Percentiles rank a stretch among this genome's conserved stretches.
Evolutionary conservation across 2,329 filamentous ascomycete genomes (phyloP).

Genomic region (Trichoderma simmonsii): DNA sequence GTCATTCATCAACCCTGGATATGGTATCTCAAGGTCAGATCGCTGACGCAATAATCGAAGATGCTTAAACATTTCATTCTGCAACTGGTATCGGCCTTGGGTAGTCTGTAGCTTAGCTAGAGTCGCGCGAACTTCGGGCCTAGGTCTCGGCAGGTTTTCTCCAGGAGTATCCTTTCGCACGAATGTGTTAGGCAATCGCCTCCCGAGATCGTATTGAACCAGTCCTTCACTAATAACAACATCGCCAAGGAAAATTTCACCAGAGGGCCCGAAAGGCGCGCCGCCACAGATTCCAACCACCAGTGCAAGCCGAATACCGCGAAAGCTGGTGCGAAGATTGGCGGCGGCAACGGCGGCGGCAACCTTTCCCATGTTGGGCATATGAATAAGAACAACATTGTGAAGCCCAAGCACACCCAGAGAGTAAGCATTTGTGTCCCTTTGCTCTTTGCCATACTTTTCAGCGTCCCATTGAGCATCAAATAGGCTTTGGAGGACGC

Average conservation of each 20-base stretch:
- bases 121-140: not conserved
- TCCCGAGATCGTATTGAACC: not conserved
- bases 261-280: not conserved
- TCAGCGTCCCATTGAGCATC: constrained; percentile 12
- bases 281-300: constrained; percentile 32
- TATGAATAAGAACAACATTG: constrained; percentile 25
- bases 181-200: not conserved
- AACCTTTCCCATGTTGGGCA: constrained; percentile 19
- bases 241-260: not conserved
- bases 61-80: not conserved
- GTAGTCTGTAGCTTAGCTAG: not conserved
- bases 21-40: not conserved
- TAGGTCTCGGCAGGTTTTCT: not conserved
- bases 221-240: not conserved
- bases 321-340: constrained; percentile 28
- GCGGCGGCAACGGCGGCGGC: constrained; percentile 24
- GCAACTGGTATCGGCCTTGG: rapidly evolving
- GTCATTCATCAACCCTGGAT: not conserved
- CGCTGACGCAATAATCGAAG: not conserved
- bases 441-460: constrained; percentile 22
- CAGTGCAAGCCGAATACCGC: constrained; percentile 29
- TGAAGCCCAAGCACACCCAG: constrained; percentile 22
- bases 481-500: constrained; percentile 10
- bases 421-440: constrained; percentile 30
- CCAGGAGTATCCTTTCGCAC: not conserved